Conservation (phyloP, 257 asterid genomes). For the Leptodermis oblonga region DNA sequence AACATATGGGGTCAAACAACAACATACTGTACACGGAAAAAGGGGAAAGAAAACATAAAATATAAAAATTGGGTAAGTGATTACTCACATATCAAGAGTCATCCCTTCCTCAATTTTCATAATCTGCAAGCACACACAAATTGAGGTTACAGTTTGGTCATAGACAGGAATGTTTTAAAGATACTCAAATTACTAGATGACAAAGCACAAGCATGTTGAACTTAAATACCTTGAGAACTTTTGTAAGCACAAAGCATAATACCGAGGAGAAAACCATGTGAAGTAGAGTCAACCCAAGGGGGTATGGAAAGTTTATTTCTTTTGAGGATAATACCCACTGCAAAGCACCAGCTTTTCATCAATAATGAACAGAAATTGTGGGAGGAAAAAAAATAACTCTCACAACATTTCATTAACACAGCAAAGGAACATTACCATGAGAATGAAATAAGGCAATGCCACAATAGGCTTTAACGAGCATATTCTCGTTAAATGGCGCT, state of each 20-base stretch:
- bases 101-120: slow-evolving; percentile 91
- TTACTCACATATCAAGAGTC: slow-evolving; percentile 88
- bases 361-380: slow-evolving; percentile 2
- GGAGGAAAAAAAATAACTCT: neutral
- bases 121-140: slow-evolving; percentile 43
- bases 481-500: neutral
- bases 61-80: slow-evolving; percentile 16
- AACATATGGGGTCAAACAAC: neutral
- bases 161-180: slow-evolving; percentile 4
- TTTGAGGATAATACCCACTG: slow-evolving; percentile 98
- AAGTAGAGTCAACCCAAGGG: slow-evolving; percentile 92
- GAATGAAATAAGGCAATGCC: neutral
- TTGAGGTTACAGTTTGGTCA: slow-evolving; percentile 6
- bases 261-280: slow-evolving; percentile 97
- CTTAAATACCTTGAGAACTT: slow-evolving; percentile 72
- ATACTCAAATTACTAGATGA: slow-evolving; percentile 8
- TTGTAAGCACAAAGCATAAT: slow-evolving; percentile 75
- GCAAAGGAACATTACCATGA: neutral
- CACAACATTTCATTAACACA: neutral
- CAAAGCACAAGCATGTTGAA: neutral
- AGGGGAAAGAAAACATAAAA: neutral
- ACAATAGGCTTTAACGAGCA: neutral
- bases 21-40: neutral
- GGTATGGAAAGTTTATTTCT: slow-evolving; percentile 93
- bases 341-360: slow-evolving; percentile 25